Conservation (phyloP, 2,329 filamentous ascomycete species). For the Chaetomiaceae sp. region DNA sequence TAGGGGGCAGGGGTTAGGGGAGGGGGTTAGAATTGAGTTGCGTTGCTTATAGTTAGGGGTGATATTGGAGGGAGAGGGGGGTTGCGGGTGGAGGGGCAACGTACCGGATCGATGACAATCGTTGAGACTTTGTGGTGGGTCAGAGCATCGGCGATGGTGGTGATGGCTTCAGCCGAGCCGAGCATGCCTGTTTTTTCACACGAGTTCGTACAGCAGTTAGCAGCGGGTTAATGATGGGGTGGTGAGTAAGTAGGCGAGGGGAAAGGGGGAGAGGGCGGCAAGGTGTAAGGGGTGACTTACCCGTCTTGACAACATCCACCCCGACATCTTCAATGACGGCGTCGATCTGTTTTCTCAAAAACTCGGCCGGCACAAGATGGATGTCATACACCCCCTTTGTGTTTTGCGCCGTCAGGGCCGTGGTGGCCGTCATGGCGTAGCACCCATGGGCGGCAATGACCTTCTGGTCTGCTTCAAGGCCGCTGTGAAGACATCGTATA, state of each 20-base stretch:
- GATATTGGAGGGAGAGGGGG: not conserved
- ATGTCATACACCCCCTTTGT: conserved; percentile 79
- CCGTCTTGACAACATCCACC: conserved; percentile 87
- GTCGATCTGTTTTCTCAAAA: conserved; percentile 81
- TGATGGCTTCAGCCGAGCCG: conserved; percentile 65
- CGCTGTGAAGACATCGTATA: conserved; percentile 46
- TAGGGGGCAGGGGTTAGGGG: not conserved
- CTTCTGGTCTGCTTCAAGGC: conserved; percentile 93
- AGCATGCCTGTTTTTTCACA: conserved; percentile 74
- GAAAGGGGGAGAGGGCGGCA: not conserved
- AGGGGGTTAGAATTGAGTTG: not conserved
- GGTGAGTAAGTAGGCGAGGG: not conserved
- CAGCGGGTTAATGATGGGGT: no score
- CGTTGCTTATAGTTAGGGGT: no score
- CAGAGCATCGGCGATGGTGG: conserved; percentile 62
- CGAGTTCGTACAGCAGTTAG: no score
- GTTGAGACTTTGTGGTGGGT: conserved; percentile 50
- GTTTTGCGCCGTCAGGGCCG: conserved; percentile 93
- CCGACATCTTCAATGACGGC: conserved; percentile 79
- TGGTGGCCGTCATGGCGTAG: conserved; percentile 95
- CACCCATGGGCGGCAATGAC: conserved; percentile 87
- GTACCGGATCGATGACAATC: conserved; percentile 71
- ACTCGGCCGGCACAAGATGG: conserved; percentile 70
- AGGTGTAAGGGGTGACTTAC: conserved; percentile 42
- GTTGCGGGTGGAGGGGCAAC: no score